phyloP scores from a whole-genome alignment of 352 stramenopile species.

The Globisporangium sylvaticum region DNA sequence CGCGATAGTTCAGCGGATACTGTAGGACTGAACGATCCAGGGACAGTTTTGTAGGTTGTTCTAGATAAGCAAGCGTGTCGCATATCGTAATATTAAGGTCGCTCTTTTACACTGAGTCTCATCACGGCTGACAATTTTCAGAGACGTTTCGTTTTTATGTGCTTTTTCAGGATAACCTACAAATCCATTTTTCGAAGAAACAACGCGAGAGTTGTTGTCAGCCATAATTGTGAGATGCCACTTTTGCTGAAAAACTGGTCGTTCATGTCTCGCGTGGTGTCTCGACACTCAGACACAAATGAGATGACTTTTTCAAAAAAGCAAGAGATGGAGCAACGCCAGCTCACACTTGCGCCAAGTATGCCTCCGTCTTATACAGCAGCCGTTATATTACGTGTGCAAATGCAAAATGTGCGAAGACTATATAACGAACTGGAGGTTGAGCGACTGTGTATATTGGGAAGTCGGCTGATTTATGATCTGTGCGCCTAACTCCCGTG shows the following conservation, averaged over 20 bases:
- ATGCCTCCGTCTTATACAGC: not conserved
- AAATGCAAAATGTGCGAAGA: not conserved
- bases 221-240: slow-evolving; percentile 5
- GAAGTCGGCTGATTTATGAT: not conserved
- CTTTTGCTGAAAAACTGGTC: slow-evolving; percentile 8
- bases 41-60: not conserved
- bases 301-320: not conserved
- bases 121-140: not conserved
- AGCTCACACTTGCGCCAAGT: not conserved
- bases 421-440: not conserved
- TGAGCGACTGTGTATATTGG: not conserved
- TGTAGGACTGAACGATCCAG: not conserved
- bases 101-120: not conserved
- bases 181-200: not conserved
- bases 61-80: not conserved
- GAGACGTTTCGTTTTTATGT: slow-evolving; percentile 1
- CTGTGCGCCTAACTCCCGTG: not conserved
- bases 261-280: slow-evolving; percentile 3
- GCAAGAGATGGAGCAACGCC: not conserved
- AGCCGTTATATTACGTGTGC: not conserved
- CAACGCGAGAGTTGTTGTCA: not conserved
- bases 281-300: not conserved
- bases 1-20: not conserved
- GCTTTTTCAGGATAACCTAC: slow-evolving; percentile 13
- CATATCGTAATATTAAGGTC: not conserved